A percentile compares a stretch with the other conserved stretches of the same genome.
Evolutionary conservation across 2,329 filamentous ascomycete genomes (phyloP).

Genomic region (Massarina eburnea): DNA sequence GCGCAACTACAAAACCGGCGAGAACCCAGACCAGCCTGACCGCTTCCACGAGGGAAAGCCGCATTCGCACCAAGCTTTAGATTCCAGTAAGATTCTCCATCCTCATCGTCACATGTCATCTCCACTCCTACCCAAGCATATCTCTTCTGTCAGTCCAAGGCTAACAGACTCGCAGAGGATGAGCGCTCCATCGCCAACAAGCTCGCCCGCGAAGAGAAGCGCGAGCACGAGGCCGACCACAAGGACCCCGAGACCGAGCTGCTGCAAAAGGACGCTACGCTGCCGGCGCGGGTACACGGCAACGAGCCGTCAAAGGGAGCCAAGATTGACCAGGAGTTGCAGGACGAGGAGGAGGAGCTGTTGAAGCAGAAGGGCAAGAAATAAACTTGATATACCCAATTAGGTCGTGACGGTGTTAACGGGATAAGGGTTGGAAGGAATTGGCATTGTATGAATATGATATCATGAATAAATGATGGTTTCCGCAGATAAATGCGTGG

Average conservation of each 20-base stretch:
- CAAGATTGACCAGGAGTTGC: constrained; percentile 69
- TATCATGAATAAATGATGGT: neutral
- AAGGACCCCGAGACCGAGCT: constrained; percentile 39
- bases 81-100: constrained; percentile 64
- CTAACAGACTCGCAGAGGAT: constrained; percentile 58
- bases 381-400: constrained; percentile 7
- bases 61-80: constrained; percentile 67
- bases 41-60: constrained; percentile 73
- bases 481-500: no score
- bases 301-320: constrained; percentile 74
- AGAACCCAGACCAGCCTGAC: constrained; percentile 49
- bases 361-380: constrained; percentile 61
- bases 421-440: no score
- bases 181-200: constrained; percentile 72
- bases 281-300: constrained; percentile 63
- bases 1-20: constrained; percentile 60
- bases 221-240: constrained; percentile 46
- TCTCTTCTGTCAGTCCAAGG: neutral
- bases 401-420: neutral
- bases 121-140: neutral
- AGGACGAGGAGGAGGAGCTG: constrained; percentile 67
- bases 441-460: constrained; percentile 11
- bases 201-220: constrained; percentile 63
- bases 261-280: constrained; percentile 61
- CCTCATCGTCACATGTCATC: neutral